Evolutionary conservation across 2,329 filamentous ascomycete species (phyloP), one percentile per base, ranked within the genome.

Genomic region (Cytospora chrysosperma): DNA sequence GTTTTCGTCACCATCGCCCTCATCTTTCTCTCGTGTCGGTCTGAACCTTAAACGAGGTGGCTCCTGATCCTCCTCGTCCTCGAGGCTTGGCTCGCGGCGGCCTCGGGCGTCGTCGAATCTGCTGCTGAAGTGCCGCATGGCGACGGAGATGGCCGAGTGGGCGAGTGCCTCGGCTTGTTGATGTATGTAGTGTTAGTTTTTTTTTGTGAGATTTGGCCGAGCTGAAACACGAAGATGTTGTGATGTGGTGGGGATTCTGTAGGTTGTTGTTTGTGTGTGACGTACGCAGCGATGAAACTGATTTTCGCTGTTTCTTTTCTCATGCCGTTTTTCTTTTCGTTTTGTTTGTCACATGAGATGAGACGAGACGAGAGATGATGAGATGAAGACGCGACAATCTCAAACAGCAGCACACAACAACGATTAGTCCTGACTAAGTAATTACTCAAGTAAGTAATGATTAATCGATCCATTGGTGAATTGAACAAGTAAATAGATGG

Each of bases 61-160:
- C 34, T 60, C 32, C 21, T 60, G 21, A 10, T 28, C 34, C 47
- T 50, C 58, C 19, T 21, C 58, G 17, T 55, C 57, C 12, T 55
- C 51, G 37, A 49, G 27, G 37, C 58, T 61, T 37, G 5, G 32
- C 47, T 49, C n/a, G n/a, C n/a, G 51, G n/a, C 58, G 58, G 58
- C 50, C 50, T 47, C 47, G 50, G 27, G 32, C 34, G n/a, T 24
- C 52, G 58, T 32, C 32, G 21, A 34, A 15, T 40, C 27, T 61
- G 58, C 6, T 55, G 54, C 27, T 52, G 30, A 62, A 62, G 21
- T 62, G 59, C 17, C 62, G 62, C 62, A 64, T 64, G 17, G 34
- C n/a, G 17, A 19, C 15, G 47, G 15, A 30, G 28, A 30, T 9
- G 17, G 15, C 4, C 37, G 15, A 40, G n/a, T n/a, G n/a, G n/a